Evolutionary conservation across 1,284 basidiomycete genomes (phyloP).

Genomic region (Austropuccinia psidii): DNA sequence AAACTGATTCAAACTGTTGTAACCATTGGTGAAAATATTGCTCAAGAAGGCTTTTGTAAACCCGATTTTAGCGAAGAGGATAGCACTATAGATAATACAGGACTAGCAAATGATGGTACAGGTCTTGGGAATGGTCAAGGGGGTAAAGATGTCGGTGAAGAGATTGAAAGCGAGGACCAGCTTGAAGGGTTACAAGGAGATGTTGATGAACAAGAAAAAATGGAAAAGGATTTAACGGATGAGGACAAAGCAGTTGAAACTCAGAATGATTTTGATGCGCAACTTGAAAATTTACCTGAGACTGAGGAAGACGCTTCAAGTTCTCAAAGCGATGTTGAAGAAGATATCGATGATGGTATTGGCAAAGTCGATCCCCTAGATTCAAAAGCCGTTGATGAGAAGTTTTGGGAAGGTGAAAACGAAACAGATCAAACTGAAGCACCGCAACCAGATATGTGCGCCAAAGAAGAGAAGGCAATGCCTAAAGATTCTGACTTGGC

Average conservation of each 20-base stretch:
- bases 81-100: conserved; percentile 45
- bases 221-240: conserved; percentile 53
- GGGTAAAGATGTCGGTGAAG: conserved; percentile 75
- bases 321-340: conserved; percentile 56
- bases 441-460: conserved; percentile 40
- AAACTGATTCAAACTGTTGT: conserved; percentile 25
- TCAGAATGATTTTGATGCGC: conserved; percentile 63
- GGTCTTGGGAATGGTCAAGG: conserved; percentile 81
- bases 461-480: conserved; percentile 10
- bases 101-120: conserved; percentile 58
- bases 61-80: conserved; percentile 62
- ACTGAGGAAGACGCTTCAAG: conserved; percentile 58
- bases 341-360: conserved; percentile 67
- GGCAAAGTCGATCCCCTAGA: conserved; percentile 80
- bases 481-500: conserved; percentile 20
- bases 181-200: conserved; percentile 82
- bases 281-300: conserved; percentile 60
- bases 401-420: conserved; percentile 84
- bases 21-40: conserved; percentile 54
- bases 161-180: conserved; percentile 90
- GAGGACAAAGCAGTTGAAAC: conserved; percentile 47
- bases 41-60: conserved; percentile 83
- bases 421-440: conserved; percentile 53
- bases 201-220: conserved; percentile 44
- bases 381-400: conserved; percentile 83